Percentiles rank a stretch among this genome's conserved stretches.
These are phyloP conservation scores for Rhexocercosporidium sp. DNA, from an alignment of 2,329 filamentous ascomycete species.

Conservation along the genomic window DNA sequence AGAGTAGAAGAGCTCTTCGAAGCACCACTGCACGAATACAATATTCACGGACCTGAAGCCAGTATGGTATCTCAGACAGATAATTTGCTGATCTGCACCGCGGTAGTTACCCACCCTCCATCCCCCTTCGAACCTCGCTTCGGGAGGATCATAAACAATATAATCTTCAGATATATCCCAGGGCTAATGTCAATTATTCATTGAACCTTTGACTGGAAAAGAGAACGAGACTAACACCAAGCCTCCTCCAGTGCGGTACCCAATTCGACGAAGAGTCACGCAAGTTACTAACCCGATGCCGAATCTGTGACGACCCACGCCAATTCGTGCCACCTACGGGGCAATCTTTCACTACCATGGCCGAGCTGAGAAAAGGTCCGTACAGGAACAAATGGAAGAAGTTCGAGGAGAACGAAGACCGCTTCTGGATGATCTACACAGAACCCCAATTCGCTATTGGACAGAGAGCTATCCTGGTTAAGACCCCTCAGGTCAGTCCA, in stretches of 20 bases:
- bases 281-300: conserved; percentile 58
- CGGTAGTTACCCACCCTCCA: conserved; percentile 52
- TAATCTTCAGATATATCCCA: too few relatives aligned
- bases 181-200: not conserved
- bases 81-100: conserved; percentile 64
- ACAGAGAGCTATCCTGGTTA: conserved; percentile 72
- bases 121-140: not conserved
- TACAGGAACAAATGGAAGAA: conserved; percentile 61
- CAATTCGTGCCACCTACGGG: conserved; percentile 70
- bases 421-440: conserved; percentile 54
- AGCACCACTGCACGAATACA: conserved; percentile 28
- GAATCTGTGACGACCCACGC: conserved; percentile 75
- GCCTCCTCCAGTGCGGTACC: conserved; percentile 73
- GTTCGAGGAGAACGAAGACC: conserved; percentile 50
- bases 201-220: not conserved
- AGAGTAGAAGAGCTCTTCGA: conserved; percentile 29
- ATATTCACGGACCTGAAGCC: conserved; percentile 22
- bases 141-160: not conserved
- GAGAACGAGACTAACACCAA: not conserved
- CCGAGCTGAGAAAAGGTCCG: conserved; percentile 45
- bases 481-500: conserved; percentile 51
- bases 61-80: conserved; percentile 29
- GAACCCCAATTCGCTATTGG: conserved; percentile 73
- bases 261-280: conserved; percentile 64
- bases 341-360: conserved; percentile 69